Conservation (phyloP, 805 yeast genomes). For the Yamadazyma insecticola region DNA sequence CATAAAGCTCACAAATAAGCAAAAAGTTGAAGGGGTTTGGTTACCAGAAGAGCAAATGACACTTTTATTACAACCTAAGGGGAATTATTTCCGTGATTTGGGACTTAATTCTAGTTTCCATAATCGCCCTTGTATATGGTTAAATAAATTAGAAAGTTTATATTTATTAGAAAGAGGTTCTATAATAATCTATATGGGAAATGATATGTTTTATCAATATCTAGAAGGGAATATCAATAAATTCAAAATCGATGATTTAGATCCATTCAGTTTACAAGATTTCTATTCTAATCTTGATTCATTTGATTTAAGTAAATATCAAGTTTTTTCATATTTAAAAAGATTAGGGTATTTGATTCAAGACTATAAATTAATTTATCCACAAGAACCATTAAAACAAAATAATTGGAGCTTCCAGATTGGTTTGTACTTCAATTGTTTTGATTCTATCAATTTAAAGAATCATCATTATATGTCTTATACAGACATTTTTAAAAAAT, state of each 20-base stretch:
- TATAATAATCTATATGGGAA: constrained; percentile 23
- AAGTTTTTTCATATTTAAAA: constrained; percentile 69
- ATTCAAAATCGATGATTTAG: constrained; percentile 20
- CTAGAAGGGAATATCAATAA: constrained; percentile 11
- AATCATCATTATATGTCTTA: constrained; percentile 17
- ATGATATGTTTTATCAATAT: constrained; percentile 16
- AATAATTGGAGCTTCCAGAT: not conserved
- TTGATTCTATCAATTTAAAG: constrained; percentile 2
- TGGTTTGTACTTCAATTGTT: not conserved
- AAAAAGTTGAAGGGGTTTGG: constrained; percentile 49
- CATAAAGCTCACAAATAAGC: constrained; percentile 43
- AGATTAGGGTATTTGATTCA: constrained; percentile 72
- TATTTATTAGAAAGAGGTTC: constrained; percentile 80
- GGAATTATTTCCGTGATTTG: constrained; percentile 68
- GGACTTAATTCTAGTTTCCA: constrained; percentile 45
- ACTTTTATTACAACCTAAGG: constrained; percentile 49
- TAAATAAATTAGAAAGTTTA: constrained; percentile 64
- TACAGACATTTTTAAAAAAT: constrained; percentile 9
- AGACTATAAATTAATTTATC: constrained; percentile 10
- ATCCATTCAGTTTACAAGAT: constrained; percentile 55
- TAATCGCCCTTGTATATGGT: constrained; percentile 35
- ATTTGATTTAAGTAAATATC: constrained; percentile 33
- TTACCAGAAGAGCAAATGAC: constrained; percentile 20
- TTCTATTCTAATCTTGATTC: constrained; percentile 41
- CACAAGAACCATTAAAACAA: not conserved